phyloP scores from a whole-genome alignment of 164 flowering plant species.

The Vitis amurensis region DNA sequence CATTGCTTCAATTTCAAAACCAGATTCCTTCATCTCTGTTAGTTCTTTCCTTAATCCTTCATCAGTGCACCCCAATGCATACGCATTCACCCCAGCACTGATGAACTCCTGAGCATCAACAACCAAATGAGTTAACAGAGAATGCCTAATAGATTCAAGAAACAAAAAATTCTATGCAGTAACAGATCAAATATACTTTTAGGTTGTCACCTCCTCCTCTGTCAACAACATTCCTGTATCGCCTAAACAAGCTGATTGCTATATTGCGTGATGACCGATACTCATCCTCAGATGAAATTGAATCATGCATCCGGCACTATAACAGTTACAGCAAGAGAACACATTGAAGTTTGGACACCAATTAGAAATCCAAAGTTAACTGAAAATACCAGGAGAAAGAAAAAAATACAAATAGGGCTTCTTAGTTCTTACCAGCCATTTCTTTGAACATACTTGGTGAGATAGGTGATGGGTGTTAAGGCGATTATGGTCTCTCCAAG shows the following conservation, averaged over 20 bases:
- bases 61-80: slow-evolving; percentile 91
- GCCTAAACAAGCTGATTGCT: slow-evolving; percentile 81
- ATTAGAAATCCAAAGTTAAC: background rate
- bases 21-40: slow-evolving; percentile 68
- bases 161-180: slow-evolving; percentile 1
- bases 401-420: background rate
- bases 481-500: slow-evolving; percentile 26
- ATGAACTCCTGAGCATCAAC: slow-evolving; percentile 73
- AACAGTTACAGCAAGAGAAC: slow-evolving; percentile 4
- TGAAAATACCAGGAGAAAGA: background rate
- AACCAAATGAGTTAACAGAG: slow-evolving; percentile 1
- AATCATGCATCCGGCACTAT: slow-evolving; percentile 51
- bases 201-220: slow-evolving; percentile 94
- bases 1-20: slow-evolving; percentile 70
- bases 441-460: slow-evolving; percentile 34
- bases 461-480: slow-evolving; percentile 19
- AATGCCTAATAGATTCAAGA: background rate
- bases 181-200: slow-evolving; percentile 50
- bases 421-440: slow-evolving; percentile 51
- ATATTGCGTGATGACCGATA: slow-evolving; percentile 93
- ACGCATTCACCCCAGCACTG: slow-evolving; percentile 93
- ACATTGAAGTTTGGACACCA: background rate
- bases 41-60: slow-evolving; percentile 89
- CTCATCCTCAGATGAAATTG: slow-evolving; percentile 71
- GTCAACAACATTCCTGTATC: slow-evolving; percentile 72